Evolutionary conservation across 139 green algal species (phyloP), one percentile per base, ranked within the genome.

Genomic region (Micractinium sp.): DNA sequence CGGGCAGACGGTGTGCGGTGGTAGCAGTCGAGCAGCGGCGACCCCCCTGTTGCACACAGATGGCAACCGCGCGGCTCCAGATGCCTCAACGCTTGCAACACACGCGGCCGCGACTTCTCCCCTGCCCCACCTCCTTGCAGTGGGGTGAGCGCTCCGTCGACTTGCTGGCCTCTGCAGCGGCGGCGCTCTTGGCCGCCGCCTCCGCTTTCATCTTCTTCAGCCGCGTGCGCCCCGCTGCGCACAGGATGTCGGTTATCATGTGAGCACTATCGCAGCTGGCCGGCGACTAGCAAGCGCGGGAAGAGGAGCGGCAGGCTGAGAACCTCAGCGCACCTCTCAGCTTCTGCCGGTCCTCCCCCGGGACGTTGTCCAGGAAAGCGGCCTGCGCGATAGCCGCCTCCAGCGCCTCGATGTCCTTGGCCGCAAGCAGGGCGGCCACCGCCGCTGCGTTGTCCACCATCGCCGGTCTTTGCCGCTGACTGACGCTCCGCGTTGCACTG

Each of bases 321-420:
- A 1, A 9, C 27, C 61, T 29, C 27, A 0, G 23, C 86, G 31
- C 71, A 97, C 95, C 95, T 75, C 96, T 75, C 41, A 98, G 91
- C 85, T 97, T 96, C 85, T 98, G 97, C 14, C 96, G 91, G 67
- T 93, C 88, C 19, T 97, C 95, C 0, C 96, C 97, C 0, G 97
- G 97, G 9, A 75, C 92, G 0, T 73, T 84, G 35, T 98, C 94
- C 22, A 99, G 90, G 63, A 96, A 98, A 0, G 91, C 38, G 2
- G 95, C 96, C 12, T 90, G 56, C 7, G 90, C 38, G 20, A 99
- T 95, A 0, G 97, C 97, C 63, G 92, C 85, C 47, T 87, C 63
- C 27, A 99, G 92, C 1, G 93, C 87, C 56, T 96, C 92, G 0
- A 91, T 36, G 74, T 97, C 94, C 36, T 97, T 94, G 4, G 96